Evolutionary conservation across 176 grass and related monocot genomes (phyloP).

Genomic region (Oryza coarctata): DNA sequence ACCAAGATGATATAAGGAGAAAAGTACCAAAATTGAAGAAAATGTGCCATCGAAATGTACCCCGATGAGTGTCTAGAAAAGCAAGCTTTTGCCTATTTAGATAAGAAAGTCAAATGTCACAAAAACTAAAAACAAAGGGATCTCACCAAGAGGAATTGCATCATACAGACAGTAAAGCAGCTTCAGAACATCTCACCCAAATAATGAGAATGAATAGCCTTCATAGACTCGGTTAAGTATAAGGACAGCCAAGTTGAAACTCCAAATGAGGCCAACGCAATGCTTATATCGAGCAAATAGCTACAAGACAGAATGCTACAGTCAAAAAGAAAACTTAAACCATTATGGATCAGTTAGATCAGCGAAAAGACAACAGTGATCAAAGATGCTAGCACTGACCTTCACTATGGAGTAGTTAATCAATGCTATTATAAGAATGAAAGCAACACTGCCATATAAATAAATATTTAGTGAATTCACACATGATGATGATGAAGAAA

Average conservation of each 20-base stretch:
- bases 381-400: constrained; percentile 48
- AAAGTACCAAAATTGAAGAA: constrained; percentile 94
- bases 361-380: not conserved
- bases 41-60: constrained; percentile 98
- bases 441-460: constrained; percentile 58
- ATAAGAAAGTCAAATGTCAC: constrained; percentile 25
- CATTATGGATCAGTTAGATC: not conserved
- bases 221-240: constrained; percentile 90
- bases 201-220: constrained; percentile 90
- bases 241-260: constrained; percentile 77
- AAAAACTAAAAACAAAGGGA: not conserved
- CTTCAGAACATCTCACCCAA: constrained; percentile 61
- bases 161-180: constrained; percentile 13
- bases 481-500: not conserved
- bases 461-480: constrained; percentile 24
- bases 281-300: constrained; percentile 67
- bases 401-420: constrained; percentile 76
- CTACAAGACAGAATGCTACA: constrained; percentile 52
- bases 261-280: constrained; percentile 71
- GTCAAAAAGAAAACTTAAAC: constrained; percentile 10
- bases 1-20: constrained; percentile 19
- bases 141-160: not conserved
- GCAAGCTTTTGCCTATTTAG: constrained; percentile 59
- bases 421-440: constrained; percentile 67
- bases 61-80: constrained; percentile 77